A percentile compares a stretch with the other conserved stretches of the same genome.
Conservation (phyloP, 2,329 filamentous ascomycete species). For the Aspergillus quadrilineatus region DNA sequence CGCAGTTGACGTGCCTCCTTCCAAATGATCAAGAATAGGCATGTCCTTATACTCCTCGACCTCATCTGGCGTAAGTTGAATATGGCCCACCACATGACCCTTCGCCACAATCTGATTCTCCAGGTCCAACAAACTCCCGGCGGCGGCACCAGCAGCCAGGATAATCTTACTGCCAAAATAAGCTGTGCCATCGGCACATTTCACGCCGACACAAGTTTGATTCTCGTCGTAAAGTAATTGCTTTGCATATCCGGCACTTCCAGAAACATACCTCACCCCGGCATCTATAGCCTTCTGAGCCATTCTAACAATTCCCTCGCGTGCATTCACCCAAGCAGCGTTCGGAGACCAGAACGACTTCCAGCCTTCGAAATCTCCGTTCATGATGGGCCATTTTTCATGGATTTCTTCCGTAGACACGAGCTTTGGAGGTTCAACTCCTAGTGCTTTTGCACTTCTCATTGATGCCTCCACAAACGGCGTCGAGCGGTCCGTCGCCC, state of each 20-base stretch:
- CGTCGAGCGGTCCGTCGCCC: background rate
- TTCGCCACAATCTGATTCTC: slow-evolving; percentile 7
- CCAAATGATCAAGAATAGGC: slow-evolving; percentile 34
- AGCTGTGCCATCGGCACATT: background rate
- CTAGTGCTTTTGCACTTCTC: background rate
- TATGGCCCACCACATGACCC: slow-evolving; percentile 23
- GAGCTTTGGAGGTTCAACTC: background rate
- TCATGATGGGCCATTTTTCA: background rate
- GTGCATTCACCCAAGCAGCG: slow-evolving; percentile 6
- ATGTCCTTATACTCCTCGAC: slow-evolving; percentile 33
- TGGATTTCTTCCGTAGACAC: slow-evolving; percentile 2
- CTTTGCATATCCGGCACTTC: background rate
- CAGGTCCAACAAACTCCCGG: background rate
- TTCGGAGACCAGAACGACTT: slow-evolving; percentile 2
- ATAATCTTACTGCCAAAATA: background rate
- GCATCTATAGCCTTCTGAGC: background rate
- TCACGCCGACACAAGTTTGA: background rate
- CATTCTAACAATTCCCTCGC: slow-evolving; percentile 5
- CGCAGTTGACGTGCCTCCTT: slow-evolving; percentile 16
- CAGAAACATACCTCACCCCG: slow-evolving; percentile 3
- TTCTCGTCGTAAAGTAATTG: background rate
- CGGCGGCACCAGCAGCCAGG: slow-evolving; percentile 3
- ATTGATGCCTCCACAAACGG: background rate
- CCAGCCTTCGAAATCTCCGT: slow-evolving; percentile 2
- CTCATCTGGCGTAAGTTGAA: slow-evolving; percentile 29